phyloP scores from a whole-genome alignment of 441 rosid species.

The Populus hybrid region DNA sequence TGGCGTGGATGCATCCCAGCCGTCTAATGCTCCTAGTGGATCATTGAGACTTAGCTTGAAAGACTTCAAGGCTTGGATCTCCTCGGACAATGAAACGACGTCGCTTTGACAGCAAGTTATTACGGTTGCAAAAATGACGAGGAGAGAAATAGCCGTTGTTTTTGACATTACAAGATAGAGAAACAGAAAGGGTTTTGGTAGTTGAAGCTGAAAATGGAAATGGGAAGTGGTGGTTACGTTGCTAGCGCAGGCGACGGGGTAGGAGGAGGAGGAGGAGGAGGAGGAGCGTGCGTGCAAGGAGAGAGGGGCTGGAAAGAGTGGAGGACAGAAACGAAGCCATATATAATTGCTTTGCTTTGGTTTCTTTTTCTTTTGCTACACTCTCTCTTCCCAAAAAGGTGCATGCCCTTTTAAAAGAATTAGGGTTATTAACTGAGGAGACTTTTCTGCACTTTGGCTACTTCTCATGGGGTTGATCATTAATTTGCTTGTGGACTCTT shows the following conservation, averaged over 20 bases:
- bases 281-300: neutral
- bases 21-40: constrained; percentile 62
- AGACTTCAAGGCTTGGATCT: constrained; percentile 68
- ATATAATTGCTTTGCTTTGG: neutral
- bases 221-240: neutral
- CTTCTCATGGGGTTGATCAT: constrained; percentile 21
- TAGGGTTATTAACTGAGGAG: neutral
- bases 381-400: constrained; percentile 4
- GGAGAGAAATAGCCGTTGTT: constrained; percentile 55
- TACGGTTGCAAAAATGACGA: constrained; percentile 21
- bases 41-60: constrained; percentile 72
- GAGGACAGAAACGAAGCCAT: constrained; percentile 35
- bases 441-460: neutral
- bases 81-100: constrained; percentile 39
- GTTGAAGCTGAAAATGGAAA: neutral
- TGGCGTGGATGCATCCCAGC: constrained; percentile 75
- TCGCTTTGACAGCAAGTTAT: constrained; percentile 6
- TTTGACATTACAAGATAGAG: constrained; percentile 18
- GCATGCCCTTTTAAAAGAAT: neutral
- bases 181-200: neutral
- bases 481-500: constrained; percentile 13
- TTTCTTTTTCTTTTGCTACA: neutral
- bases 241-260: neutral
- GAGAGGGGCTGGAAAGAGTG: constrained; percentile 15
- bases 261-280: constrained; percentile 6